Percentiles rank a stretch among this genome's conserved stretches.
These are phyloP conservation scores for Globisporangium carolinianum DNA, from an alignment of 352 stramenopile genomes.

Conservation along the genomic window DNA sequence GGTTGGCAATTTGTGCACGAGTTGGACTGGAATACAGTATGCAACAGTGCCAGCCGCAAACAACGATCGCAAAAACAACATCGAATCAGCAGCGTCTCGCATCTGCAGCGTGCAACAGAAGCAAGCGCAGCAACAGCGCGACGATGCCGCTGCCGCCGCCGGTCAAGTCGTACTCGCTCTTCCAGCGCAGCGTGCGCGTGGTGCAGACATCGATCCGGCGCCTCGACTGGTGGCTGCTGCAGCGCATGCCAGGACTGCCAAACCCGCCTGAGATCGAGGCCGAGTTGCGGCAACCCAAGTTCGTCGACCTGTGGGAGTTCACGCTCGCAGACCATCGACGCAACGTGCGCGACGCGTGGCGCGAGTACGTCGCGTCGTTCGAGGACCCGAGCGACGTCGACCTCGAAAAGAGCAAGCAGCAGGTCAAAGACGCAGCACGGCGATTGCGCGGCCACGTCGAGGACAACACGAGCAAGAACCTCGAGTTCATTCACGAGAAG, in stretches of 20 bases:
- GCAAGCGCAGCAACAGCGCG: neutral
- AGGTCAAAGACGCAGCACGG: slow-evolving; percentile 41
- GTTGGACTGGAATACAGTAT: neutral
- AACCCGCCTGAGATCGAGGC: slow-evolving; percentile 59
- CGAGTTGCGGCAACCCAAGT: slow-evolving; percentile 32
- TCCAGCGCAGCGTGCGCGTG: slow-evolving; percentile 66
- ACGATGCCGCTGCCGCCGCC: slow-evolving; percentile 9
- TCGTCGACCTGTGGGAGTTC: slow-evolving; percentile 78
- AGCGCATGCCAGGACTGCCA: slow-evolving; percentile 56
- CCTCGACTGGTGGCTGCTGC: slow-evolving; percentile 39
- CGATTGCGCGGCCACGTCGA: slow-evolving; percentile 48
- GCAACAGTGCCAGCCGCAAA: too few relatives aligned
- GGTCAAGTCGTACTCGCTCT: slow-evolving; percentile 67
- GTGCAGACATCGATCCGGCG: slow-evolving; percentile 56
- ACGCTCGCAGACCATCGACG: slow-evolving; percentile 59
- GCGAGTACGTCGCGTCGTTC: slow-evolving; percentile 68
- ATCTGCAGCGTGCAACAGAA: too few relatives aligned
- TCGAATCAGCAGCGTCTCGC: too few relatives aligned
- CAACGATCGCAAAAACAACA: too few relatives aligned
- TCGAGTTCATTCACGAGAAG: slow-evolving; percentile 50
- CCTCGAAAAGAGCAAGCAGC: slow-evolving; percentile 54
- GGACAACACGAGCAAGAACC: slow-evolving; percentile 46
- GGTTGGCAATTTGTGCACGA: neutral
- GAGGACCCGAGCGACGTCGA: slow-evolving; percentile 42
- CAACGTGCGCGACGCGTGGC: slow-evolving; percentile 57